Percentiles rank a stretch among this genome's conserved stretches.
phyloP scores from a whole-genome alignment of 306 rosid genomes.

The Citrullus amarus region DNA sequence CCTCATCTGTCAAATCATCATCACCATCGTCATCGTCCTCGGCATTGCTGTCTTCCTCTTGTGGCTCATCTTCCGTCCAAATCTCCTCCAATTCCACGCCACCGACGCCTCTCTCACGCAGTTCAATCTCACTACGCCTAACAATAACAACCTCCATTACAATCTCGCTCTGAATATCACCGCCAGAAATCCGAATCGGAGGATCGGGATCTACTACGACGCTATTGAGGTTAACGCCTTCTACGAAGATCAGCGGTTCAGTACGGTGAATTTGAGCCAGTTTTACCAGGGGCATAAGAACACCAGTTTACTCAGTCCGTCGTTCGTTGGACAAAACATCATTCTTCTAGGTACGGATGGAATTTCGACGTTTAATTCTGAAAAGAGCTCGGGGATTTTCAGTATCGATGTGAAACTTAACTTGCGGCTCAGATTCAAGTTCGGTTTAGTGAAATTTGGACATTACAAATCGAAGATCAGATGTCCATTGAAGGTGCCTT shows the following conservation, averaged over 20 bases:
- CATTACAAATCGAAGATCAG: not conserved
- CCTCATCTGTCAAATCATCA: slow-evolving; percentile 21
- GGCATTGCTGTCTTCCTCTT: not conserved
- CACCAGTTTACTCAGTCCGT: slow-evolving; percentile 1
- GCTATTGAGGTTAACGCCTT: not conserved
- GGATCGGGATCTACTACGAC: slow-evolving; percentile 9
- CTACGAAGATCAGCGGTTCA: not conserved
- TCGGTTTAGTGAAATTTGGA: not conserved
- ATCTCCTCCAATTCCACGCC: slow-evolving; percentile 1
- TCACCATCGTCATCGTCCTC: slow-evolving; percentile 19
- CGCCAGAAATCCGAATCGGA: slow-evolving; percentile 7
- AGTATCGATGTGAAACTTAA: slow-evolving; percentile 3
- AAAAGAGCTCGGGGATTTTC: slow-evolving; percentile 7
- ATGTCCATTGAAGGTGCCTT: slow-evolving; percentile 15
- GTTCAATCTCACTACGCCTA: slow-evolving; percentile 4
- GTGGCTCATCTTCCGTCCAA: slow-evolving; percentile 4
- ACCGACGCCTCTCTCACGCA: slow-evolving; percentile 13
- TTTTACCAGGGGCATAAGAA: slow-evolving; percentile 13
- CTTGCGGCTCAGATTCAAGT: not conserved
- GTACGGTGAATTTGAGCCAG: slow-evolving; percentile 1
- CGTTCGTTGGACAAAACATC: slow-evolving; percentile 4
- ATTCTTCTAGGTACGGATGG: not conserved
- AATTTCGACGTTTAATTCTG: not conserved
- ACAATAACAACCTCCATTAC: slow-evolving; percentile 12
- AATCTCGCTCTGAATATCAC: slow-evolving; percentile 11